Evolutionary conservation across 2,329 filamentous ascomycete species (phyloP).

Genomic region (Trichophyton mentagrophytes): DNA sequence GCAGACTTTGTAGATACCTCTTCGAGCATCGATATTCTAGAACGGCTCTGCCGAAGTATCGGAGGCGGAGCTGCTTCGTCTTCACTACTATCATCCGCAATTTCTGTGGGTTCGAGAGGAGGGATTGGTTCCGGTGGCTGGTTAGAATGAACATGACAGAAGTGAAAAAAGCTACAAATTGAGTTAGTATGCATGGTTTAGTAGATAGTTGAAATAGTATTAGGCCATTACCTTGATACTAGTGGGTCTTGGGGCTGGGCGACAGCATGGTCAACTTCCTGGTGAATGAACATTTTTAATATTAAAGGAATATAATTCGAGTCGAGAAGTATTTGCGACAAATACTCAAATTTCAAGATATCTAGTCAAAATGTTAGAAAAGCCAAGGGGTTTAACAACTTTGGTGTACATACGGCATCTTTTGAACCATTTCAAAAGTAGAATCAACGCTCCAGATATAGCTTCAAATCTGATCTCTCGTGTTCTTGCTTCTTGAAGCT

Average conservation of each 20-base stretch:
- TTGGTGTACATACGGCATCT: constrained; percentile 60
- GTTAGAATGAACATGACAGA: constrained; percentile 64
- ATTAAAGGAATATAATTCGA: constrained; percentile 90
- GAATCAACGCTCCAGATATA: constrained; percentile 71
- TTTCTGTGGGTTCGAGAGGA: constrained; percentile 24
- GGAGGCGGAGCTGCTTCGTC: constrained; percentile 74
- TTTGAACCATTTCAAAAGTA: constrained; percentile 95
- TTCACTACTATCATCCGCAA: constrained; percentile 31
- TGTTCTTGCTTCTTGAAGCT: constrained; percentile 66
- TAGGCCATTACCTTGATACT: constrained; percentile 54
- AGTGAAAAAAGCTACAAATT: constrained; percentile 64
- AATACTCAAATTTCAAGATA: constrained; percentile 86
- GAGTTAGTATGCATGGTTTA: constrained; percentile 12
- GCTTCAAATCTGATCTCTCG: constrained; percentile 86
- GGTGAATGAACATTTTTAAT: constrained; percentile 83
- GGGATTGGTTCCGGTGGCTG: constrained; percentile 34
- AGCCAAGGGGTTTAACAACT: background rate
- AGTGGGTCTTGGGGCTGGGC: constrained; percentile 73
- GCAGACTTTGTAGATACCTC: constrained; percentile 14
- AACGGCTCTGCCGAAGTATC: constrained; percentile 51
- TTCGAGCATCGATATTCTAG: constrained; percentile 22
- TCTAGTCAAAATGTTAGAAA: constrained; percentile 40
- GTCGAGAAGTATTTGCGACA: constrained; percentile 84
- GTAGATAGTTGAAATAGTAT: background rate
- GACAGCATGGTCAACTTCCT: constrained; percentile 82